Evolutionary conservation across 306 rosid genomes (phyloP).

Genomic region (Hippophae rhamnoides): DNA sequence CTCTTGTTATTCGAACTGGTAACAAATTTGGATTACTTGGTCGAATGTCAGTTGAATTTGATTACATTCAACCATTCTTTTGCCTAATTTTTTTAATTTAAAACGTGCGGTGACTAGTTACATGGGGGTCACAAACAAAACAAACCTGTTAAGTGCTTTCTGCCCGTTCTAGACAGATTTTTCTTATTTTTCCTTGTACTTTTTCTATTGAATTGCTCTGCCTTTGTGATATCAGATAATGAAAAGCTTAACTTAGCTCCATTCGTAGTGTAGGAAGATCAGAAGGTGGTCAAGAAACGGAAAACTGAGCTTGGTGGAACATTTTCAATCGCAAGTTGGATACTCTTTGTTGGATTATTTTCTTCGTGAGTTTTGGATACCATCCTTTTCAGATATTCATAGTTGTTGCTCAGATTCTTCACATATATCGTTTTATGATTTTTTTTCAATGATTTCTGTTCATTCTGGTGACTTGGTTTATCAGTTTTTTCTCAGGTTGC

Average conservation of each 20-base stretch:
- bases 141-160: too few species aligned
- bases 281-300: conserved; percentile 70
- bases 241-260: conserved; percentile 17
- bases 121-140: too few species aligned
- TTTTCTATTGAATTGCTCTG: background rate
- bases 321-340: conserved; percentile 96
- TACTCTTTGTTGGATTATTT: conserved; percentile 77
- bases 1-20: too few species aligned
- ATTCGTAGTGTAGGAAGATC: conserved; percentile 60
- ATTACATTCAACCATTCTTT: too few species aligned
- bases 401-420: conserved; percentile 5
- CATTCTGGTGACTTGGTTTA: conserved; percentile 30
- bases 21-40: too few species aligned
- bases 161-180: too few species aligned
- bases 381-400: background rate
- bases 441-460: conserved; percentile 5
- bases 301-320: conserved; percentile 99
- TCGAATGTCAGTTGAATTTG: too few species aligned
- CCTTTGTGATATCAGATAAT: background rate
- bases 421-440: background rate
- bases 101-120: too few species aligned
- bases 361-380: conserved; percentile 69
- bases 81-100: too few species aligned
- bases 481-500: conserved; percentile 60
- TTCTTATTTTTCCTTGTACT: background rate